Percentiles rank a stretch among this genome's conserved stretches.
Conservation (phyloP, 116 monocot species). For the Posidonia oceanica region DNA sequence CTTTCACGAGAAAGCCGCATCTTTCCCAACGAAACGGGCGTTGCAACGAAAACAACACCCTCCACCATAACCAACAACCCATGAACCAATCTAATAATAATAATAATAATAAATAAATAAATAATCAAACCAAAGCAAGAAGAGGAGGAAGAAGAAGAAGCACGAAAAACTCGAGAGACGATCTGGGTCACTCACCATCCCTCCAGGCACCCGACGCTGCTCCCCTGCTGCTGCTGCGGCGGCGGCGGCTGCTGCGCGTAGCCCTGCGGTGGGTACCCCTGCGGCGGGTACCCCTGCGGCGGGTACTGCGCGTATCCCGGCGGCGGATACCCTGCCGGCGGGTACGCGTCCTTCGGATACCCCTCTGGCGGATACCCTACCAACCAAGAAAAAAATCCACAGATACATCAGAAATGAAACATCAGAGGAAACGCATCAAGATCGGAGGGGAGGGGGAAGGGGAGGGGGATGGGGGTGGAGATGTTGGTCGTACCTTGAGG, state of each 20-base stretch:
- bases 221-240: constrained; percentile 41
- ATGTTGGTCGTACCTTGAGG: constrained; percentile 46
- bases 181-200: constrained; percentile 46
- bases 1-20: too few species aligned
- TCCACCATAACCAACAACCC: too few species aligned
- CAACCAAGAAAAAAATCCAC: neutral
- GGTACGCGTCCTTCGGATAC: constrained; percentile 42
- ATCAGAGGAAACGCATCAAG: neutral
- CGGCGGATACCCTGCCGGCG: constrained; percentile 59
- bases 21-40: too few species aligned
- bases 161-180: neutral
- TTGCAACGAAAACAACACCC: too few species aligned
- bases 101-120: neutral
- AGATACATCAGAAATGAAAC: neutral
- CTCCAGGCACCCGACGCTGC: constrained; percentile 45
- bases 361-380: constrained; percentile 63
- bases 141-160: neutral
- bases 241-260: constrained; percentile 44
- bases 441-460: neutral
- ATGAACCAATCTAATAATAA: neutral
- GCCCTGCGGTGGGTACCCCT: constrained; percentile 40
- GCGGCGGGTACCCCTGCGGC: constrained; percentile 35
- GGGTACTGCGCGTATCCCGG: constrained; percentile 37
- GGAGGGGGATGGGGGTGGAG: neutral
- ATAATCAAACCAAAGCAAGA: neutral